Evolutionary conservation across 169 alveolate genomes (phyloP), one percentile per base, ranked within the genome.

Genomic region (Theileria annulata): DNA sequence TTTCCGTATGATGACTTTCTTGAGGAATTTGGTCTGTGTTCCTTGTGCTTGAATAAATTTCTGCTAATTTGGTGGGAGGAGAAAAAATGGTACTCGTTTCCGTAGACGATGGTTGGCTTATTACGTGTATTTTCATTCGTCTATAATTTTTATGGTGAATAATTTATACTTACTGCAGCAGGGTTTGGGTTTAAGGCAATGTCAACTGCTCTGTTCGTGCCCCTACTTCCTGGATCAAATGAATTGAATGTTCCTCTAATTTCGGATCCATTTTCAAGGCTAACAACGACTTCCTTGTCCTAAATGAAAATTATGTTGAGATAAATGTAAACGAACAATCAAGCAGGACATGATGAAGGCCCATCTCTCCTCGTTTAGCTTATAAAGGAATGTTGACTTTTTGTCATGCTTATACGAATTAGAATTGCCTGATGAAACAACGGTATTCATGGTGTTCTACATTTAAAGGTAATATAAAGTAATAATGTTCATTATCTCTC

Each of bases 241-340:
- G 88, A 74, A 58, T 81, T 71, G 35, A 81, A 81, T 0, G 47
- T 66, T 5, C 85, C 88, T 58, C 51, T 81, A 8, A 81, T 47
- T 21, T 31, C 8, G 3, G 35, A 6, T 13, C 88, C 88, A 48
- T 75, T 60, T 27, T 28, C 30, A 71, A 81, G 69, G 77, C 27
- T 66, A 35, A 81, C 88, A 0, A 63, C 35, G 5, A 81, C 80
- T 10, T 81, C 88, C 85, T 37, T 73, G 30, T 77, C 88, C 88
- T 81, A 17, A 48, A 72, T 35, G 51, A 37, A 47, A 21, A 5
- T 13, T 8, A 13, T 25, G 62, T 23, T 27, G 0, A 21, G 3
- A 28, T 33, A 10, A 9, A 30, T 13, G 48, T 0, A 19, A 13
- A 3, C 72, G 30, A 54, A 81, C 88, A 15, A 81, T 58, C 30